Conservation (phyloP, 2,329 filamentous ascomycete species). For the Penicillium sp. region DNA sequence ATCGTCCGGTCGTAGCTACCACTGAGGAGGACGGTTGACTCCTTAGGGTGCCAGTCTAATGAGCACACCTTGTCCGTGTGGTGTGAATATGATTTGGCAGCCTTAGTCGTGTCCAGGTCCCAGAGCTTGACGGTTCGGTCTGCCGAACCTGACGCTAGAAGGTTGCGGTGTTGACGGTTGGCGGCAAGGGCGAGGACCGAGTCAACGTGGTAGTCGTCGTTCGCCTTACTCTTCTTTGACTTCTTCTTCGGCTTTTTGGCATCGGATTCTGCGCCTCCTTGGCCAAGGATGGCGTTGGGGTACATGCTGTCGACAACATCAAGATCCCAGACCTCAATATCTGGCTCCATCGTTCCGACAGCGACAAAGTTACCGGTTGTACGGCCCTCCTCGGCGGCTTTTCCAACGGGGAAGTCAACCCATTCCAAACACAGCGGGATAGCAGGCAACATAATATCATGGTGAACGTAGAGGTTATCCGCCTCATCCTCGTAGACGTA, state of each 20-base stretch:
- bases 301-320: constrained; percentile 98
- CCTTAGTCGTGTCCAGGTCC: constrained; percentile 90
- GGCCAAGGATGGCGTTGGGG: constrained; percentile 91
- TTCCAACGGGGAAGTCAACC: constrained; percentile 88
- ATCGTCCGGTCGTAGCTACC: constrained; percentile 95
- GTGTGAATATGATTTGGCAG: constrained; percentile 92
- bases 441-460: constrained; percentile 98
- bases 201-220: constrained; percentile 92
- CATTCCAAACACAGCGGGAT: constrained; percentile 96
- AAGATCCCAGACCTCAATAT: constrained; percentile 98
- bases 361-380: constrained; percentile 88
- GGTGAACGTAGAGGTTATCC: constrained; percentile 98
- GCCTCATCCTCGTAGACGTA: constrained; percentile 96
- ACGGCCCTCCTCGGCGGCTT: constrained; percentile 66
- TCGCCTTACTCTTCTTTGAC: constrained; percentile 87
- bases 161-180: constrained; percentile 90
- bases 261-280: constrained; percentile 60
- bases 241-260: constrained; percentile 79
- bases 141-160: constrained; percentile 91
- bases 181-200: constrained; percentile 88
- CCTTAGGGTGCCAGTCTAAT: constrained; percentile 86
- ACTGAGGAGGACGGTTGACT: constrained; percentile 86
- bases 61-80: constrained; percentile 99
- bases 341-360: constrained; percentile 94
- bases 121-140: constrained; percentile 98